These are phyloP conservation scores for Myxozyma neotropica DNA, from an alignment of 805 yeast species.

Conservation along the genomic window DNA sequence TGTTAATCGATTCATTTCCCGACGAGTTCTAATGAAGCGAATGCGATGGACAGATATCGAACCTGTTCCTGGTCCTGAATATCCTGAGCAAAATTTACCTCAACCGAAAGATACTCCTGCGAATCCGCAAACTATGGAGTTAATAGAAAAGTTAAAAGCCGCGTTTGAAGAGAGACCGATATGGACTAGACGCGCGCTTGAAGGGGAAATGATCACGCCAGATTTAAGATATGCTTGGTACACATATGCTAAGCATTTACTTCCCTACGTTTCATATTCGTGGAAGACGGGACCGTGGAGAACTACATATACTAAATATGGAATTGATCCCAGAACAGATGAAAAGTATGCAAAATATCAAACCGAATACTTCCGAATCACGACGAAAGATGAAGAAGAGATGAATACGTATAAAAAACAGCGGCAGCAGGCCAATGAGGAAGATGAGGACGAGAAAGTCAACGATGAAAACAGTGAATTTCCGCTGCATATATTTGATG, in stretches of 20 bases:
- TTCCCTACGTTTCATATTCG: conserved; percentile 82
- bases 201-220: conserved; percentile 33
- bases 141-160: conserved; percentile 42
- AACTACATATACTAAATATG: conserved; percentile 75
- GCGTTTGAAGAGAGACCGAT: conserved; percentile 75
- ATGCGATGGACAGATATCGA: conserved; percentile 42
- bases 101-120: conserved; percentile 47
- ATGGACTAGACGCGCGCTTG: conserved; percentile 78
- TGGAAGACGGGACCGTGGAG: conserved; percentile 95
- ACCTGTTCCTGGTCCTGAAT: conserved; percentile 26
- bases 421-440: conserved; percentile 30
- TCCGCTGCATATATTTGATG: conserved; percentile 65
- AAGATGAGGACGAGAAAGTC: conserved; percentile 42
- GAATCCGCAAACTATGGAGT: conserved; percentile 31
- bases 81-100: conserved; percentile 41
- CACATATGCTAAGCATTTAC: conserved; percentile 63
- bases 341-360: conserved; percentile 65
- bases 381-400: conserved; percentile 30
- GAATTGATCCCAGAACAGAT: conserved; percentile 71
- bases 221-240: conserved; percentile 40
- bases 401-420: conserved; percentile 33
- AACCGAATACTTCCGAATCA: conserved; percentile 77
- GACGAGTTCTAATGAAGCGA: conserved; percentile 41
- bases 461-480: conserved; percentile 35
- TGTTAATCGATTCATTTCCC: conserved; percentile 40